Evolutionary conservation across 768 basidiomycete genomes (phyloP).

Genomic region (Lactarius psammicola): DNA sequence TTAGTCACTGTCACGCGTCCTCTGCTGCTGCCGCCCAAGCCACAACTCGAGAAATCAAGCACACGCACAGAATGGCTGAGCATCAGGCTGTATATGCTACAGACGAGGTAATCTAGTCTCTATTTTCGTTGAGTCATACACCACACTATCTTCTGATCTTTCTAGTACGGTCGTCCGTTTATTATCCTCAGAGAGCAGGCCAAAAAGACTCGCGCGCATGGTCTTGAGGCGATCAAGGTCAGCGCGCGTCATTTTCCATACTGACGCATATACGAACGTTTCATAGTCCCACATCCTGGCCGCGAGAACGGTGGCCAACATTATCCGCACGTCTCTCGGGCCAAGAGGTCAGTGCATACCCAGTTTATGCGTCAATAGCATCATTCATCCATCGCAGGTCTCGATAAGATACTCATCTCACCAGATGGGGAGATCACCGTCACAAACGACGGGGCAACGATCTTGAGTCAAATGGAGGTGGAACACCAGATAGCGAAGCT

Average conservation of each 20-base stretch:
- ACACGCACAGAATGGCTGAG: conserved; percentile 36
- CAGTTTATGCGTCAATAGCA: neutral
- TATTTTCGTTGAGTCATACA: neutral
- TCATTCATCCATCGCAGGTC: conserved; percentile 48
- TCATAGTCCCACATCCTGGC: conserved; percentile 90
- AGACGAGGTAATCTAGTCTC: conserved; percentile 62
- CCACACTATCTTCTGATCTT: conserved; percentile 13
- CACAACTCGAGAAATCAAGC: neutral
- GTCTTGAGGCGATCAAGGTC: conserved; percentile 94
- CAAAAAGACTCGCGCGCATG: conserved; percentile 89
- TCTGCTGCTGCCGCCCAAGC: neutral
- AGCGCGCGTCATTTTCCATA: conserved; percentile 26
- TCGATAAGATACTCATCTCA: conserved; percentile 93
- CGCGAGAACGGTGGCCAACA: conserved; percentile 89
- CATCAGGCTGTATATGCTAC: conserved; percentile 79
- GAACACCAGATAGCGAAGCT: conserved; percentile 99
- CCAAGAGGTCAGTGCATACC: conserved; percentile 68
- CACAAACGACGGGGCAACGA: conserved; percentile 98
- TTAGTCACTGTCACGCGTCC: conserved; percentile 18
- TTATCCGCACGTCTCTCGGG: conserved; percentile 91
- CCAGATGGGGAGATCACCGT: conserved; percentile 99
- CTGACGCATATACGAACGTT: conserved; percentile 13
- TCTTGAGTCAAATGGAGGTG: conserved; percentile 97
- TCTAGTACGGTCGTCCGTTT: conserved; percentile 91
- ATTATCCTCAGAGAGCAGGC: conserved; percentile 94